phyloP scores from a whole-genome alignment of 768 basidiomycete genomes.

The Mycena vitilis region DNA sequence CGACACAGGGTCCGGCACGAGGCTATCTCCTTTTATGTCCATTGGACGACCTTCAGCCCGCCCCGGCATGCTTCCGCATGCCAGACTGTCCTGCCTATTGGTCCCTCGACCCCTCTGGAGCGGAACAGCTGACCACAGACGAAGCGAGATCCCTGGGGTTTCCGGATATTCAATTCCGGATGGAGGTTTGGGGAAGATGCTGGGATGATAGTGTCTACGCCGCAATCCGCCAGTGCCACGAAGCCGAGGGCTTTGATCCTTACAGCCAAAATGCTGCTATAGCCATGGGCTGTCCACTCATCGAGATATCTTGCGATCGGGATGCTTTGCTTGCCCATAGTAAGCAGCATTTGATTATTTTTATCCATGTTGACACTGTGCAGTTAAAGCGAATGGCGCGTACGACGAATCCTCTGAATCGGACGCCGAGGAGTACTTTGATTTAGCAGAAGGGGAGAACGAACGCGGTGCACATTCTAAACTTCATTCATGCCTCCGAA shows the following conservation, averaged over 20 bases:
- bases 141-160: not conserved
- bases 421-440: too few relatives aligned
- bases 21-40: slow-evolving; percentile 15
- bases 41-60: not conserved
- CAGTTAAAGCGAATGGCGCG: too few relatives aligned
- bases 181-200: not conserved
- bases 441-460: too few relatives aligned
- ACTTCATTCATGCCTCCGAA: too few relatives aligned
- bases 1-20: not conserved
- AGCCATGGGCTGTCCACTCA: not conserved
- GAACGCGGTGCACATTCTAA: too few relatives aligned
- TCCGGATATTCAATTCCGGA: not conserved
- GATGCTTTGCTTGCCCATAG: not conserved
- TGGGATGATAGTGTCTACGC: slow-evolving; percentile 12
- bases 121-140: not conserved
- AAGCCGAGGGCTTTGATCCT: not conserved
- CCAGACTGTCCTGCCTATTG: too few relatives aligned
- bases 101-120: slow-evolving; percentile 10
- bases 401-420: too few relatives aligned
- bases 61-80: too few relatives aligned
- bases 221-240: slow-evolving; percentile 1
- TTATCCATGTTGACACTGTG: too few relatives aligned
- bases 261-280: not conserved
- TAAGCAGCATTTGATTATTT: not conserved
- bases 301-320: not conserved